These are phyloP conservation scores for Rosa lucieae DNA, from an alignment of 306 rosid genomes.

Conservation along the genomic window DNA sequence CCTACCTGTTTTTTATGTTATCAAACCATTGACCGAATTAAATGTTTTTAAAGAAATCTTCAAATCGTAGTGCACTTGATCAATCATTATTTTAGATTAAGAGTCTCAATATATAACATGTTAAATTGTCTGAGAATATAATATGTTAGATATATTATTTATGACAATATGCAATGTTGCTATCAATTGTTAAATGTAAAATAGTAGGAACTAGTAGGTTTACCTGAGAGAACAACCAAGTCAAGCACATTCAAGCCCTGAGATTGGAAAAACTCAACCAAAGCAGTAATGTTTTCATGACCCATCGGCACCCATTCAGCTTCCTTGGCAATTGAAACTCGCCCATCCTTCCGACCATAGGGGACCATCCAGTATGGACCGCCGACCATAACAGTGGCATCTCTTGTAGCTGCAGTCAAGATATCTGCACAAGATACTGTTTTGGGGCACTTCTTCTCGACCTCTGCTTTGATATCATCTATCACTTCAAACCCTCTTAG, in stretches of 20 bases:
- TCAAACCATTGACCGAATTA: too few relatives aligned
- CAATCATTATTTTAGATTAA: too few relatives aligned
- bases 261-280: slow-evolving; percentile 64
- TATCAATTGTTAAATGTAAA: too few relatives aligned
- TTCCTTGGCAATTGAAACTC: slow-evolving; percentile 52
- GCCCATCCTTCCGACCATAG: slow-evolving; percentile 77
- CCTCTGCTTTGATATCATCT: slow-evolving; percentile 69
- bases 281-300: slow-evolving; percentile 51
- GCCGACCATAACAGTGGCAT: slow-evolving; percentile 61
- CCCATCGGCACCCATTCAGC: slow-evolving; percentile 68
- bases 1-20: too few relatives aligned
- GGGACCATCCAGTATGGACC: slow-evolving; percentile 76
- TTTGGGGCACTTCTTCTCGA: slow-evolving; percentile 65
- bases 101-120: too few relatives aligned
- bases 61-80: too few relatives aligned
- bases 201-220: neutral
- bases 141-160: too few relatives aligned
- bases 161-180: too few relatives aligned
- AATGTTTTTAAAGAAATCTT: too few relatives aligned
- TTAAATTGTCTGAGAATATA: too few relatives aligned
- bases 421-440: slow-evolving; percentile 80
- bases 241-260: slow-evolving; percentile 61
- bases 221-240: slow-evolving; percentile 77
- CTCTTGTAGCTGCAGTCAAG: slow-evolving; percentile 62
- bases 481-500: slow-evolving; percentile 75